These are phyloP conservation scores for Schoenoplectus tabernaemontani DNA, from an alignment of 202 grass and related monocot genomes.

Conservation along the genomic window DNA sequence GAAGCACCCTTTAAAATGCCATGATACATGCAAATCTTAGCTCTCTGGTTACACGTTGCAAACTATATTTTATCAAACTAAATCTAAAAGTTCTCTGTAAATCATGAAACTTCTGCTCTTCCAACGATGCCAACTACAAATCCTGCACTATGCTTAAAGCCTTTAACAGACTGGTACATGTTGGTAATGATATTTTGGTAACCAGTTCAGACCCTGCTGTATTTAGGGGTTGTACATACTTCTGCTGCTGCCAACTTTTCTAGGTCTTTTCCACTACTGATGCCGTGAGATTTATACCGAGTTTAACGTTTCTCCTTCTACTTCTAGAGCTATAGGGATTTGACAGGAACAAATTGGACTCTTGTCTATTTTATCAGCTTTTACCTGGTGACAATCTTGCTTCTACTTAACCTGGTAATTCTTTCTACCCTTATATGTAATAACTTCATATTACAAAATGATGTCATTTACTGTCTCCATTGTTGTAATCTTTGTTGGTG, in stretches of 20 bases:
- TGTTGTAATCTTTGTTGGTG: not conserved
- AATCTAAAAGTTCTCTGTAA: not conserved
- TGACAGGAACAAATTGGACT: conserved; percentile 90
- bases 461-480: not conserved
- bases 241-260: not conserved
- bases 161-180: not conserved
- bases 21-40: not conserved
- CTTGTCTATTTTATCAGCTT: conserved; percentile 92
- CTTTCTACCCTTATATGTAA: conserved; percentile 4
- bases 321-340: conserved; percentile 69
- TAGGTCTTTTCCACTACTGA: not conserved
- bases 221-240: not conserved
- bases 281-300: not conserved
- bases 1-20: not conserved
- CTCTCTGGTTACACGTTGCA: not conserved
- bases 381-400: conserved; percentile 79
- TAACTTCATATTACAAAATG: conserved; percentile 2
- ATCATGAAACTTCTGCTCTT: not conserved
- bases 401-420: conserved; percentile 95
- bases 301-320: conserved; percentile 23
- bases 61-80: not conserved
- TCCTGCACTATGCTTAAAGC: not conserved
- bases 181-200: not conserved
- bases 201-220: not conserved
- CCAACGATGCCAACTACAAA: not conserved